phyloP scores from a whole-genome alignment of 768 basidiomycete genomes.

The Auricularia sp. region DNA sequence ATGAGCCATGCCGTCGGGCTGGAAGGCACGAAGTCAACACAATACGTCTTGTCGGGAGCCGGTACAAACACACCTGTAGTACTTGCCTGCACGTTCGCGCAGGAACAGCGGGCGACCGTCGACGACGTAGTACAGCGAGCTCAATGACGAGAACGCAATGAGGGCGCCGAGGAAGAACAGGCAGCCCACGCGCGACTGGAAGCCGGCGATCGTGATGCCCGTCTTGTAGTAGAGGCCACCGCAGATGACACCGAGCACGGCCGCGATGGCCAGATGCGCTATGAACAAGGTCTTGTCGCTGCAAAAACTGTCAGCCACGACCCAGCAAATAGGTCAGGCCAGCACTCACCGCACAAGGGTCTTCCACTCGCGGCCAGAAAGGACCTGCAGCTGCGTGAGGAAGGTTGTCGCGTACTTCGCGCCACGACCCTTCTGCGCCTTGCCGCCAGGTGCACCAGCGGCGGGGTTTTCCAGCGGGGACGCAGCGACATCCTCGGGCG shows the following conservation, averaged over 20 bases:
- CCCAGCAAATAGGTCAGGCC: background rate
- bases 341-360: conserved; percentile 53
- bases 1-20: conserved; percentile 83
- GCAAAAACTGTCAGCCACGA: conserved; percentile 1
- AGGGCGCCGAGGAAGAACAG: conserved; percentile 91
- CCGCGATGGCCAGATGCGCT: conserved; percentile 62
- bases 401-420: conserved; percentile 60
- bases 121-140: conserved; percentile 81
- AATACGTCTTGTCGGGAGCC: no score
- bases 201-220: conserved; percentile 73
- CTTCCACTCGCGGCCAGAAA: conserved; percentile 81
- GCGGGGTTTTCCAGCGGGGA: background rate
- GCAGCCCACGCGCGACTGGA: conserved; percentile 88
- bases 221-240: conserved; percentile 84
- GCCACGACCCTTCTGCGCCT: conserved; percentile 9
- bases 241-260: conserved; percentile 75
- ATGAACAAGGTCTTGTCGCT: conserved; percentile 78
- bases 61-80: conserved; percentile 55
- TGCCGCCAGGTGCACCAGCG: background rate
- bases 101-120: conserved; percentile 79
- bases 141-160: conserved; percentile 83
- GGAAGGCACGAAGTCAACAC: background rate
- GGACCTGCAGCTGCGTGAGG: conserved; percentile 77
- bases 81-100: conserved; percentile 74
- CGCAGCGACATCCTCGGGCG: background rate